Evolutionary conservation across 352 stramenopile genomes (phyloP).

Genomic region (Elongisporangium senticosum): DNA sequence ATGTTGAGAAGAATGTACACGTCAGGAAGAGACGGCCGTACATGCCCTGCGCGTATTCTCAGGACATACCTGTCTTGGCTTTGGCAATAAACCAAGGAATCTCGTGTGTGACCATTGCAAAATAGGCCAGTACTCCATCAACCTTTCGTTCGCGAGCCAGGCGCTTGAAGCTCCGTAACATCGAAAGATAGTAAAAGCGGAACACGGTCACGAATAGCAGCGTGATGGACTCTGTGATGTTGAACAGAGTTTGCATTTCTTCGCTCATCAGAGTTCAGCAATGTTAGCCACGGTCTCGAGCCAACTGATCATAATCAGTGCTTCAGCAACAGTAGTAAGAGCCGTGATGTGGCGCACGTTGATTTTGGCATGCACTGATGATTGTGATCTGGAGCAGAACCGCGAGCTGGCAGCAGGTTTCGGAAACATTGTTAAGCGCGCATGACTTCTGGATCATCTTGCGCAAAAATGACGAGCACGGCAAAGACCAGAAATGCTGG

Average conservation of each 20-base stretch:
- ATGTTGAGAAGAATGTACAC: no score
- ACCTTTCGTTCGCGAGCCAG: no score
- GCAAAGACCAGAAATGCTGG: slow-evolving; percentile 15
- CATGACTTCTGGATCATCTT: slow-evolving; percentile 11
- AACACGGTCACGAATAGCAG: slow-evolving; percentile 14
- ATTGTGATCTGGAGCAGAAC: slow-evolving; percentile 42
- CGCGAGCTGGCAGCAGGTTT: slow-evolving; percentile 24
- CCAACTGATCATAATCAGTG: slow-evolving; percentile 12
- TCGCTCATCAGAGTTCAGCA: slow-evolving; percentile 4
- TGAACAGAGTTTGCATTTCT: slow-evolving; percentile 2
- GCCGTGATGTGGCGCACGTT: slow-evolving; percentile 27
- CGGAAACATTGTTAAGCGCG: slow-evolving; percentile 27
- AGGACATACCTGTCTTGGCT: no score
- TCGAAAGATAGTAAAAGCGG: slow-evolving; percentile 19
- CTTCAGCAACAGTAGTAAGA: slow-evolving; percentile 20
- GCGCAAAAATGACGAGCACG: slow-evolving; percentile 14
- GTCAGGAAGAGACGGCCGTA: no score
- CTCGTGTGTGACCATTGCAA: no score
- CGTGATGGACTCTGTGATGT: slow-evolving; percentile 11
- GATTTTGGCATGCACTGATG: slow-evolving; percentile 26
- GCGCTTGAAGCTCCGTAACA: slow-evolving; percentile 2
- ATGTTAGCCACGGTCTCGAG: slow-evolving; percentile 1
- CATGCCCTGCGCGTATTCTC: no score
- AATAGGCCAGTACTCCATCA: no score
- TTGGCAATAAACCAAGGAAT: no score